Base-by-base conservation (phyloP, 306 rosid species). In the Neltuma alba region DNA sequence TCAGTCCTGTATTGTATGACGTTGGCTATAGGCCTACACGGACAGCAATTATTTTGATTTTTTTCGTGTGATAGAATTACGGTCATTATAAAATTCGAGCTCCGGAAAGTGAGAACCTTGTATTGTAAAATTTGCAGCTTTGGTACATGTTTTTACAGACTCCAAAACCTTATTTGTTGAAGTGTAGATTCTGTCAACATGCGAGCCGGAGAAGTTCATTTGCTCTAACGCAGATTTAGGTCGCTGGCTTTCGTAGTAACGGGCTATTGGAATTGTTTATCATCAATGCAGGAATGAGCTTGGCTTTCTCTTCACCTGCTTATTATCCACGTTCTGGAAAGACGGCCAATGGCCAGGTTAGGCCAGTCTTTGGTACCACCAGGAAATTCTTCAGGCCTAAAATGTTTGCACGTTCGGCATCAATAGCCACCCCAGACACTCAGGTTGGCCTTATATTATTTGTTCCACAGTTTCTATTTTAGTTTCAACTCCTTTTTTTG, bases 221-320 rank as follows among this genome's bases (percentile, higher is more conserved):
- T 37, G 72, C 72, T 66, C 66, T 13, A 60, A 28, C 28, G 15
- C 20, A 60, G 28, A 60, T 60, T 60, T 60, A 60, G 66, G 66
- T 13, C 37, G 9, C 14, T 28, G n/a, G 66, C 37, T 60, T 12
- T 60, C 28, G 37, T 4, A 1, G 66, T 28, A 58, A 58, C 37
- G 44, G 36, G 33, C 18, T 25, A 10, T 55, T 21, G 72, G 12
- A 63, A 41, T 36, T 70, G 75, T 70, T 70, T 65, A n/a, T 25
- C 47, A 6, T 61, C 20, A 15, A n/a, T 65, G 38, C 41, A 66
- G 77, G 34, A 60, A 89, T 88, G 91, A 85, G 84, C 0, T 18
- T 89, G 83, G 76, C 82, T 73, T 77, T 84, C 65, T 76, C 45
- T 37, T 86, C 87, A 54, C 40, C 74, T 14, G 52, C 81, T 27